Evolutionary conservation across 2,329 filamentous ascomycete species (phyloP).

Genomic region (Tolypocladium ophioglossoides): DNA sequence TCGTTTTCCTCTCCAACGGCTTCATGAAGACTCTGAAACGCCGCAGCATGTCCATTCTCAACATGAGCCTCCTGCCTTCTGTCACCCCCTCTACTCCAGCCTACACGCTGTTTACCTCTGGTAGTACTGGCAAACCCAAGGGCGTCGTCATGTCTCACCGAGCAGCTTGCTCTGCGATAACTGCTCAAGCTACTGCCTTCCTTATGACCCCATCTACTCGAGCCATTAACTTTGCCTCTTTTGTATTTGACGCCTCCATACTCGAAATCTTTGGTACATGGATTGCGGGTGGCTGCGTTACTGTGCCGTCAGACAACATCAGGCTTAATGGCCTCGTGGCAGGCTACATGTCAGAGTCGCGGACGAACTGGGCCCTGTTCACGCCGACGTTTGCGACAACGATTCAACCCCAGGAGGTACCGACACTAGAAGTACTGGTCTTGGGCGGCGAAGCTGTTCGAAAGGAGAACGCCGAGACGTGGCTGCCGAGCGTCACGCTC

Average conservation of each 20-base stretch:
- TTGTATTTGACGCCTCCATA: slow-evolving; percentile 6
- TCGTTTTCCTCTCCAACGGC: not conserved
- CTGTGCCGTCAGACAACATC: slow-evolving; percentile 2
- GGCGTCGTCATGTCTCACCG: slow-evolving; percentile 9
- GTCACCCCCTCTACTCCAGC: not conserved
- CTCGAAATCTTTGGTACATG: not conserved
- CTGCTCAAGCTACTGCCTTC: not conserved
- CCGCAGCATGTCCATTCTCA: not conserved
- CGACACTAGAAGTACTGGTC: not conserved
- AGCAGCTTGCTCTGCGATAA: not conserved
- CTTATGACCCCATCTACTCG: slow-evolving; percentile 1
- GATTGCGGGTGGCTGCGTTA: slow-evolving; percentile 2
- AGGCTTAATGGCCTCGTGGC: slow-evolving; percentile 1
- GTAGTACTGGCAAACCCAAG: slow-evolving; percentile 43
- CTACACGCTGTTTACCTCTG: slow-evolving; percentile 43
- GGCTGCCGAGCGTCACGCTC: not conserved
- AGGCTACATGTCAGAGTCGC: slow-evolving; percentile 1
- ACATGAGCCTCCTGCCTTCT: not conserved
- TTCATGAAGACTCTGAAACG: not conserved
- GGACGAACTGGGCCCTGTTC: slow-evolving; percentile 1
- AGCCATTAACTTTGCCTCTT: not conserved
- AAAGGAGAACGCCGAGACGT: not conserved
- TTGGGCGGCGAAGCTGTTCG: not conserved
- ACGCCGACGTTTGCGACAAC: slow-evolving; percentile 4
- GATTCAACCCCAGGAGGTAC: not conserved